These are phyloP conservation scores for Metschnikowia matae DNA, from an alignment of 805 yeast genomes.

Conservation along the genomic window DNA sequence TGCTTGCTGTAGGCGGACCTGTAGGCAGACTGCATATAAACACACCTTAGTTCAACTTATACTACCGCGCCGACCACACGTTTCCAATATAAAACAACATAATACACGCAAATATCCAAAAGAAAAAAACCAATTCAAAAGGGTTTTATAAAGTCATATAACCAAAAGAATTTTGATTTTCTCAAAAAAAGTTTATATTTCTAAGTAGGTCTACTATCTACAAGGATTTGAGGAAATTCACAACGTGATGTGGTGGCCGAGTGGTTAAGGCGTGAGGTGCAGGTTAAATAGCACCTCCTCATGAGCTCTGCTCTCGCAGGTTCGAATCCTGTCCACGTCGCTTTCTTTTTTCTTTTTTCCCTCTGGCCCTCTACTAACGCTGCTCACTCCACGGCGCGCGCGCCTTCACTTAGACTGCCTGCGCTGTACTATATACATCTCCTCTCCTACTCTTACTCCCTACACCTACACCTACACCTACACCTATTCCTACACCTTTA, in stretches of 20 bases:
- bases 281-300: slow-evolving; percentile 23
- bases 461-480: too few relatives aligned
- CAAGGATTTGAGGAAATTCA: neutral
- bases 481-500: neutral
- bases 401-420: too few relatives aligned
- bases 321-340: slow-evolving; percentile 27
- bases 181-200: too few relatives aligned
- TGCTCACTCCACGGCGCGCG: too few relatives aligned
- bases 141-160: neutral
- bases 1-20: neutral
- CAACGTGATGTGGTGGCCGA: slow-evolving; percentile 22
- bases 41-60: too few relatives aligned
- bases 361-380: neutral
- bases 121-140: too few relatives aligned
- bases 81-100: neutral
- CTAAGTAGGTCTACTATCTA: too few relatives aligned
- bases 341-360: slow-evolving; percentile 9
- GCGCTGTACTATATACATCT: neutral
- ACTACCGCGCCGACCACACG: slow-evolving; percentile 1
- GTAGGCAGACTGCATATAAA: too few relatives aligned
- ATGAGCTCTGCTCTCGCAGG: slow-evolving; percentile 26
- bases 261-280: slow-evolving; percentile 27
- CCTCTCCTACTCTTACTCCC: neutral
- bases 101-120: too few relatives aligned
- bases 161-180: too few relatives aligned